Base-by-base conservation (phyloP, 192 early-diverging fungal species). In the Borealophlyctis nickersoniae region DNA sequence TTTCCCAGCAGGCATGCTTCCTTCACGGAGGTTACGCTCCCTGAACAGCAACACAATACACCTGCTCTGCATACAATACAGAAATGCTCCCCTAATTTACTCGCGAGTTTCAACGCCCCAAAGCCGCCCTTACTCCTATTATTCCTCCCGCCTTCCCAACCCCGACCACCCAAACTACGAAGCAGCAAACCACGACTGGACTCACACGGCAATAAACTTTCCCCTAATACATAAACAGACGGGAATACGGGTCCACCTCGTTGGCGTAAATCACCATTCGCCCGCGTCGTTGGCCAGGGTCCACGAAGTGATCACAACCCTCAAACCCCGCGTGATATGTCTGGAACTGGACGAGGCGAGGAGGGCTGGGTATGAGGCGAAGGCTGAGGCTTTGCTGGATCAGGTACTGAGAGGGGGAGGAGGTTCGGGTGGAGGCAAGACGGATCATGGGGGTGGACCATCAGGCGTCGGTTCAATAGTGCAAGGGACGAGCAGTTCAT, bases 191-290 rank as follows among this genome's bases (percentile, higher is more conserved):
- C 24, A 3, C 3, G 66, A 60, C 0, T 68, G 66, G 66, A 57
- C 66, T 4, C 30, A 34, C 36, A 49, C 61, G 23, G 50, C 66
- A 7, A 34, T 68, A 9, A 32, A 61, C 33, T 52, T 60, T 32
- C 66, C 66, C 22, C 66, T 68, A 7, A 32, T 55, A 13, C 66
- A 68, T 28, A 22, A 31, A 14, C 66, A 68, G 35, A 68, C 66
- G 1, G 66, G 66, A 4, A 61, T 68, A 0, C 3, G 39, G 13
- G 34, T 68, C 24, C 35, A 68, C 58, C 31, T 68, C 11, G 57
- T 60, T 50, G 66, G 66, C 16, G 36, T 68, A 1, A 57, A 68
- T 29, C 66, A 68, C 58, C 30, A 61, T 39, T 68, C 66, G 7
- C 66, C 66, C 22, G 57, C 66, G 16, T 68, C 66, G 3, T 50